Evolutionary conservation across 2,329 filamentous ascomycete species (phyloP), one percentile per base, ranked within the genome.

Genomic region (Colletotrichum chlorophyti): DNA sequence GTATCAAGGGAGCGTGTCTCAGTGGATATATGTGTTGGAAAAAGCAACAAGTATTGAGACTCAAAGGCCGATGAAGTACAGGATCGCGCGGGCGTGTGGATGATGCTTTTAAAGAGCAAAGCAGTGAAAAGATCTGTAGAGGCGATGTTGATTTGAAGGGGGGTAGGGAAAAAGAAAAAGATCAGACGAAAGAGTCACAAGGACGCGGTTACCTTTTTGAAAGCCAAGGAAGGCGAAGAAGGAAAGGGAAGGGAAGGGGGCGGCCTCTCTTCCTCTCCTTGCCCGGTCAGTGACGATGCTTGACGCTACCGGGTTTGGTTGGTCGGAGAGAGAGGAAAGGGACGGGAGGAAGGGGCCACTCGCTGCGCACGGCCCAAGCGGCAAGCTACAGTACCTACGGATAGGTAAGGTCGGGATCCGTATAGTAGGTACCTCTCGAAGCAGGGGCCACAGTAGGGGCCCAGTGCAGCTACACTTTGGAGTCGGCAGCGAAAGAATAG

Each of bases 161-260:
- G n/a, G n/a, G n/a, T n/a, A n/a, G 38, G 46, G 32, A 17, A 10
- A 11, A 40, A 26, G 14, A 11, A 32, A 41, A 51, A 42, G 43
- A 60, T 60, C 57, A 57, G 57, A 60, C 14, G 51, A 60, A 52
- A 34, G 38, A 34, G 57, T 60, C 57, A 60, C 45, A 41, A 57
- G 57, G 52, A 57, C 43, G 38, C 52, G 26, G 37, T 60, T 60
- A 50, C 38, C 51, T 29, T 60, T 46, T 45, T 49, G n/a, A n/a
- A n/a, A 41, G 43, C 26, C 57, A 57, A 57, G 27, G 31, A 26
- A 46, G 24, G 32, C 4, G 23, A 24, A n/a, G 32, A 37, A 11
- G 27, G 17, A 32, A 26, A 29, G 42, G 50, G n/a, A 42, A 24
- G 15, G 32, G 24, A 17, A 34, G n/a, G 42, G 31, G 55, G 55